Base-by-base conservation (phyloP, 1,284 basidiomycete species). In the Sutorius eximius region DNA sequence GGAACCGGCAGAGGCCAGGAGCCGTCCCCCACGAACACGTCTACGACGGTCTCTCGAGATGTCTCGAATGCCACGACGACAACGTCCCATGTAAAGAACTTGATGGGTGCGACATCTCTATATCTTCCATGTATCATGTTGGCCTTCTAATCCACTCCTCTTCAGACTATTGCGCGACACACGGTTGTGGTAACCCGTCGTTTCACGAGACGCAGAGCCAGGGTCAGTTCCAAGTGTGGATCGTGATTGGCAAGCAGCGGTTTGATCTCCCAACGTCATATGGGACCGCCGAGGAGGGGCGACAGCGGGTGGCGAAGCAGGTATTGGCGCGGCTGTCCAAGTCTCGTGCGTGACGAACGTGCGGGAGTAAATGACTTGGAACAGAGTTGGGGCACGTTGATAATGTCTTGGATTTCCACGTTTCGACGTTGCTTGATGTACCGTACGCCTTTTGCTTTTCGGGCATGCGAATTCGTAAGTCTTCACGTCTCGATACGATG, bases 211-310 rank as follows among this genome's bases (percentile, higher is more conserved):
- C 64, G 51, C 56, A 62, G 18, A 53, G 60, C 13, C 57, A 58
- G 41, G 61, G 51, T 16, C 62, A 58, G 44, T 72, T 70, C 58
- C 71, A 70, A 37, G 74, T 76, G 7, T 80, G 77, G 77, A 67
- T 79, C 18, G 64, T 75, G 43, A 65, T 79, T 43, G 77, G 73
- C 10, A 68, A 65, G 52, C 74, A 76, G 54, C 66, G 69, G 46
- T 66, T 74, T 49, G 77, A 79, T 60, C 65, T 79, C 9, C 74
- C 72, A 32, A 64, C 61, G 36, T 60, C 56, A 43, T 78, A 76
- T 51, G 48, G 34, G 44, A 70, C 60, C 24, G 59, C 68, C 34
- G 67, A 69, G 34, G 71, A 73, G 50, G 76, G 77, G 20, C 63
- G 70, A 46, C 68, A 78, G 56, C 66, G 69, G 22, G 66, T 78